phyloP scores from a whole-genome alignment of 2,329 filamentous ascomycete species.

The Neurospora crassa region DNA sequence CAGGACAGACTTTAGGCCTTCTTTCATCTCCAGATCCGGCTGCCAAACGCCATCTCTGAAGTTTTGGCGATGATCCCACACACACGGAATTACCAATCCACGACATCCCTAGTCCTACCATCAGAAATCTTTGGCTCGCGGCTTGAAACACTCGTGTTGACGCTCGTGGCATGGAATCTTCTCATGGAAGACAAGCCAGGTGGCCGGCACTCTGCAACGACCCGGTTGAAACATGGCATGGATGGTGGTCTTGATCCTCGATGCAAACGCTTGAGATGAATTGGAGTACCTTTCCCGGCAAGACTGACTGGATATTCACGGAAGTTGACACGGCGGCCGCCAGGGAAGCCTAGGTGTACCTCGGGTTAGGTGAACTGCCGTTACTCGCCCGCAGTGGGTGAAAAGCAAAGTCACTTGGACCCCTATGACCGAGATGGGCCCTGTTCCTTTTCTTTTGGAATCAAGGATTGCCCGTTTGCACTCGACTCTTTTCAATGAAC shows the following conservation, averaged over 20 bases:
- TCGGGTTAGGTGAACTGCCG: background rate
- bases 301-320: background rate
- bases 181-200: background rate
- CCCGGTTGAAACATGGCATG: background rate
- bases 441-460: background rate
- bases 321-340: background rate
- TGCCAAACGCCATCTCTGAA: background rate
- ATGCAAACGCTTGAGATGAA: background rate
- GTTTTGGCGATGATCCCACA: background rate
- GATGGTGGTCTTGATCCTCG: background rate
- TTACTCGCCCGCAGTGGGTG: background rate
- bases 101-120: background rate
- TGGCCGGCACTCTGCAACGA: background rate
- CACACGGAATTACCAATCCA: background rate
- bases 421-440: background rate
- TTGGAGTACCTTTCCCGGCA: background rate
- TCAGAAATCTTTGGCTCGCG: background rate
- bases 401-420: background rate
- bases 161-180: background rate
- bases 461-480: constrained; percentile 6
- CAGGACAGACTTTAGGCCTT: background rate
- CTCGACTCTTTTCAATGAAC: background rate
- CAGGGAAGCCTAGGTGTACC: background rate
- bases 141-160: background rate
- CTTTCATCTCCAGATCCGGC: background rate